These are phyloP conservation scores for Phtheirospermum japonicum DNA, from an alignment of 257 asterid species.

Conservation along the genomic window DNA sequence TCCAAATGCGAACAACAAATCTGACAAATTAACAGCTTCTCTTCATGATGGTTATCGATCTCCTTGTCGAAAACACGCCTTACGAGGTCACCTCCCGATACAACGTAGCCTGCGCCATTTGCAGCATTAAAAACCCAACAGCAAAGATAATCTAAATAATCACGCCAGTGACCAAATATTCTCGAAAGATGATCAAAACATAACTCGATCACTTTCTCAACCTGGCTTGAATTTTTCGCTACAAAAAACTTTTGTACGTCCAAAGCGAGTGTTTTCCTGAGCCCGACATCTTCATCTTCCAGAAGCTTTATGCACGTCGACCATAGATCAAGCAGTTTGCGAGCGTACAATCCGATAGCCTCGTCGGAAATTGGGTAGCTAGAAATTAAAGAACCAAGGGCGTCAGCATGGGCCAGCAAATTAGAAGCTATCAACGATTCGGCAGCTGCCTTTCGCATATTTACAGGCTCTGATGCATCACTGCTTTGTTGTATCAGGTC, in stretches of 20 bases:
- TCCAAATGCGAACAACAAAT: constrained; percentile 78
- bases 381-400: constrained; percentile 41
- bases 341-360: constrained; percentile 44
- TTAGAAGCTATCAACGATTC: constrained; percentile 85
- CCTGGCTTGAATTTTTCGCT: constrained; percentile 64
- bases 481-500: constrained; percentile 53
- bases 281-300: constrained; percentile 84
- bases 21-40: constrained; percentile 75
- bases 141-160: constrained; percentile 68
- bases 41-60: constrained; percentile 94
- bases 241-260: constrained; percentile 55
- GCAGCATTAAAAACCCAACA: constrained; percentile 55
- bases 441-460: constrained; percentile 83
- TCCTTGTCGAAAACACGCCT: constrained; percentile 94
- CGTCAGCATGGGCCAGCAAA: constrained; percentile 53
- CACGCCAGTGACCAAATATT: constrained; percentile 63
- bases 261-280: constrained; percentile 67
- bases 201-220: constrained; percentile 77
- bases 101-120: constrained; percentile 37
- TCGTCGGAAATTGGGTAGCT: constrained; percentile 29
- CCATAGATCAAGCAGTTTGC: constrained; percentile 69
- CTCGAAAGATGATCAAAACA: constrained; percentile 73
- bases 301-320: constrained; percentile 68
- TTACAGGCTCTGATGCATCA: constrained; percentile 73
- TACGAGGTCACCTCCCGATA: constrained; percentile 69